phyloP scores from a whole-genome alignment of 805 yeast genomes.

The Wickerhamiella siamensis region DNA sequence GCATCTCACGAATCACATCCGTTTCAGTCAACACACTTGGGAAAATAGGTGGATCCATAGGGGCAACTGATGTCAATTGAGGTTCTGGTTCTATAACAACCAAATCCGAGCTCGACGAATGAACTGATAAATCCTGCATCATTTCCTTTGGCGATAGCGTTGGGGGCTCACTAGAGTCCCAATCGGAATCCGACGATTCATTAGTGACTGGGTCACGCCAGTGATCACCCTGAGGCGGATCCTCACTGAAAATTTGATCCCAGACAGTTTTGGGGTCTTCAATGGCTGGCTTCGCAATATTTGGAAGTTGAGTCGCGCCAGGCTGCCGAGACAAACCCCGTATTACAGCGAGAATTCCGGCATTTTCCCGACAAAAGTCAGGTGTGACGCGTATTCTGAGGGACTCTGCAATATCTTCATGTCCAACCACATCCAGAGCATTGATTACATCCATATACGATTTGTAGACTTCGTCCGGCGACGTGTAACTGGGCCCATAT shows the following conservation, averaged over 20 bases:
- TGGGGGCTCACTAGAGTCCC: background rate
- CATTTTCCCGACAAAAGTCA: slow-evolving; percentile 11
- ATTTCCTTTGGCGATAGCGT: too few relatives aligned
- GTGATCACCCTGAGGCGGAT: background rate
- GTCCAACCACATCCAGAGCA: slow-evolving; percentile 20
- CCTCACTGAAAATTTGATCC: background rate
- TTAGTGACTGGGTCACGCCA: background rate
- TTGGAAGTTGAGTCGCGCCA: background rate
- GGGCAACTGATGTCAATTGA: background rate
- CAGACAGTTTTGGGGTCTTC: background rate
- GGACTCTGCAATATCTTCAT: slow-evolving; percentile 19
- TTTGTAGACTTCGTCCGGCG: slow-evolving; percentile 10
- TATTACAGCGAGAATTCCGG: slow-evolving; percentile 14
- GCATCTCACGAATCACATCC: background rate
- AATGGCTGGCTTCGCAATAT: background rate
- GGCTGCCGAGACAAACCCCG: slow-evolving; percentile 10
- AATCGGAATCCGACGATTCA: background rate
- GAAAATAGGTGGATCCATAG: background rate
- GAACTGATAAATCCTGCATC: background rate
- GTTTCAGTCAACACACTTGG: background rate
- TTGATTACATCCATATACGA: slow-evolving; percentile 17
- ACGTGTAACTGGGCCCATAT: slow-evolving; percentile 9
- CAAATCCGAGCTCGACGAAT: too few relatives aligned
- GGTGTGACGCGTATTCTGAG: slow-evolving; percentile 15
- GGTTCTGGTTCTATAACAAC: background rate